Conservation (phyloP, 2,329 filamentous ascomycete genomes). For the Ramularia collo-cygni region DNA sequence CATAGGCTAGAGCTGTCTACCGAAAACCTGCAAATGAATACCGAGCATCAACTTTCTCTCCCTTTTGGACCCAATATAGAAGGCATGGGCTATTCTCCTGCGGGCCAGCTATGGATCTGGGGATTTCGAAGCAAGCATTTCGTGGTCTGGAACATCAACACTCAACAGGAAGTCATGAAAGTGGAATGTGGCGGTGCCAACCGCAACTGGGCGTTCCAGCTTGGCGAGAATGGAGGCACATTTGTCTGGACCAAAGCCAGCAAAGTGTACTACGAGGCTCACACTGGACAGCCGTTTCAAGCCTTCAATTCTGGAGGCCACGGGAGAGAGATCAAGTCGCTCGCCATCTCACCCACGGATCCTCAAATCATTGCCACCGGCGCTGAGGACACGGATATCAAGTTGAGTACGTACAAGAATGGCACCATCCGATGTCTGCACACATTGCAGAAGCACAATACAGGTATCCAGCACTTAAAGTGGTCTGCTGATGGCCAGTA, state of each 20-base stretch:
- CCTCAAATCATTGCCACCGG: slow-evolving; percentile 55
- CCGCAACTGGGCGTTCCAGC: slow-evolving; percentile 61
- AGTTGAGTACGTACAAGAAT: slow-evolving; percentile 54
- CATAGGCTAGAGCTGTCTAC: slow-evolving; percentile 37
- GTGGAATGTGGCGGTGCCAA: slow-evolving; percentile 82
- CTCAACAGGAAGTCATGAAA: slow-evolving; percentile 60
- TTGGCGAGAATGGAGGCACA: slow-evolving; percentile 36
- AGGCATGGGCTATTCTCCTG: slow-evolving; percentile 54
- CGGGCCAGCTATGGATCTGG: slow-evolving; percentile 59
- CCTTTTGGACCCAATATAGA: slow-evolving; percentile 73
- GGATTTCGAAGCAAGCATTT: slow-evolving; percentile 78
- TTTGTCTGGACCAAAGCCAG: slow-evolving; percentile 72
- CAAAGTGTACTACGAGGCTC: slow-evolving; percentile 19
- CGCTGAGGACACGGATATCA: slow-evolving; percentile 66
- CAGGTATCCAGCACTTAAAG: slow-evolving; percentile 72
- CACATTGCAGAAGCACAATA: slow-evolving; percentile 68
- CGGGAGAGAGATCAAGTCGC: slow-evolving; percentile 74
- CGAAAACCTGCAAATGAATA: slow-evolving; percentile 35
- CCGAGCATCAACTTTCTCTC: slow-evolving; percentile 61
- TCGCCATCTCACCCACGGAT: slow-evolving; percentile 39
- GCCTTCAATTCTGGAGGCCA: slow-evolving; percentile 65
- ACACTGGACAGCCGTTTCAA: slow-evolving; percentile 11
- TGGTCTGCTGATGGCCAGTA: slow-evolving; percentile 63
- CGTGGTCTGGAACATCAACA: slow-evolving; percentile 70
- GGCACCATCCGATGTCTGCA: slow-evolving; percentile 46